Evolutionary conservation across 805 yeast species (phyloP).

Genomic region (Yamadazyma olivae): DNA sequence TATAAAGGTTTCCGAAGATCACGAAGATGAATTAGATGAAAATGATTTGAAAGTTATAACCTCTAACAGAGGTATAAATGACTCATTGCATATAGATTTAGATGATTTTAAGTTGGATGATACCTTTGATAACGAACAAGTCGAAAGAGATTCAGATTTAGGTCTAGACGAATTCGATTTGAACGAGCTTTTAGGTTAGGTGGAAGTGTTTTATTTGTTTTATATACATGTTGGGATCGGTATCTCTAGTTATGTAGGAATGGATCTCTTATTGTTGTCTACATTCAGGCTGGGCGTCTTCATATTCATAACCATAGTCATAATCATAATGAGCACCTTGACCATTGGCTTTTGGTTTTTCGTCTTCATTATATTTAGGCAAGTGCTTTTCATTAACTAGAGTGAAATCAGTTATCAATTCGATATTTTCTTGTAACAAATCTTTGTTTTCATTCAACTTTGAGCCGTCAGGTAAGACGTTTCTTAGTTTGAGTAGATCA

Average conservation of each 20-base stretch:
- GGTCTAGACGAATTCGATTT: slow-evolving; percentile 36
- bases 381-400: slow-evolving; percentile 22
- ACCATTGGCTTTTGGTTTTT: slow-evolving; percentile 10
- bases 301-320: slow-evolving; percentile 10
- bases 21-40: slow-evolving; percentile 1
- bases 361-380: slow-evolving; percentile 30
- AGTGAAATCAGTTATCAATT: slow-evolving; percentile 32
- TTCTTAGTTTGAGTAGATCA: slow-evolving; percentile 54
- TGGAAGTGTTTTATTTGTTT: not conserved
- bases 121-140: slow-evolving; percentile 7
- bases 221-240: not conserved
- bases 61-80: not conserved
- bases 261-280: slow-evolving; percentile 17
- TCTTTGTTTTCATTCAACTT: slow-evolving; percentile 17
- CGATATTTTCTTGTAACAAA: slow-evolving; percentile 30
- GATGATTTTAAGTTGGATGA: slow-evolving; percentile 6
- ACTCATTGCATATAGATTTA: not conserved
- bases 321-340: slow-evolving; percentile 11
- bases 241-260: too few species aligned
- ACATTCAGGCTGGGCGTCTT: slow-evolving; percentile 31
- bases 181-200: slow-evolving; percentile 31
- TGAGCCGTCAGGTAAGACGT: slow-evolving; percentile 49
- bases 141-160: slow-evolving; percentile 10
- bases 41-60: not conserved
- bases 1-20: not conserved